Evolutionary conservation across 257 asterid genomes (phyloP).

Genomic region (Hygrophila difformis): DNA sequence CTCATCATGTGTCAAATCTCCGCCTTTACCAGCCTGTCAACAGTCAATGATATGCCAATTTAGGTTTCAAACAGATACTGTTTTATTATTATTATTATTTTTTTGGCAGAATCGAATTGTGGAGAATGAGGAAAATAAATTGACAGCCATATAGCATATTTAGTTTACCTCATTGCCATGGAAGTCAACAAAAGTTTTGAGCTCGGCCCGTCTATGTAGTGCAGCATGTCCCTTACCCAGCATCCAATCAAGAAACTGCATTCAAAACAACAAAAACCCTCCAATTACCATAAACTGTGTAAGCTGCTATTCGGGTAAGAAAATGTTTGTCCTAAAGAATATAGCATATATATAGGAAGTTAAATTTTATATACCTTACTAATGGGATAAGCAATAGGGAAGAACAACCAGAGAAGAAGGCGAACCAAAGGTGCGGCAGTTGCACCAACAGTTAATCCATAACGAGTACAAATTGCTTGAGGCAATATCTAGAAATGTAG

Average conservation of each 20-base stretch:
- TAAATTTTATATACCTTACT: conserved; percentile 59
- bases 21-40: conserved; percentile 93
- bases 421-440: conserved; percentile 79
- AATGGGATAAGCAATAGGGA: conserved; percentile 86
- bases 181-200: conserved; percentile 95
- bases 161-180: conserved; percentile 87
- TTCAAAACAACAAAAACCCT: no score
- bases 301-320: neutral
- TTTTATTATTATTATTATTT: no score
- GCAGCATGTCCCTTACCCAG: conserved; percentile 97
- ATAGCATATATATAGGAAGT: conserved; percentile 2
- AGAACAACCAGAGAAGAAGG: conserved; percentile 86
- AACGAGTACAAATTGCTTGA: conserved; percentile 96
- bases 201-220: conserved; percentile 88
- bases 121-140: neutral
- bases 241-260: conserved; percentile 93
- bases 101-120: no score
- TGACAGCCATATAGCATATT: neutral
- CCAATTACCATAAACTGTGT: no score
- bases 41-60: conserved; percentile 12
- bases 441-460: conserved; percentile 91
- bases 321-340: neutral
- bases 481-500: conserved; percentile 68
- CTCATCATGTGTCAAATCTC: conserved; percentile 97
- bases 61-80: conserved; percentile 1